phyloP scores from a whole-genome alignment of 1,139 yeast genomes.

The Magnusiomyces suaveolens region DNA sequence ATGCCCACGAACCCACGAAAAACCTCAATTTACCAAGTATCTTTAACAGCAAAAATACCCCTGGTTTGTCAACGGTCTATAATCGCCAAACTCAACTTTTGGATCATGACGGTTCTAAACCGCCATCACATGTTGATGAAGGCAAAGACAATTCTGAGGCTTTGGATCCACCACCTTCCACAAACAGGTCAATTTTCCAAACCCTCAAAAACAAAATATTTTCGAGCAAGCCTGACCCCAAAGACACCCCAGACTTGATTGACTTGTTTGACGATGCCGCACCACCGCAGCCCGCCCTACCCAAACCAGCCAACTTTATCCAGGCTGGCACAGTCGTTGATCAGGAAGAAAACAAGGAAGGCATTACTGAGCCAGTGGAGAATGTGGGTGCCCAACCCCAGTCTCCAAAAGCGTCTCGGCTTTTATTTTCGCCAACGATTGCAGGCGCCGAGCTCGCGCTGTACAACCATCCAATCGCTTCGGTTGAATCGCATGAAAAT shows the following conservation, averaged over 20 bases:
- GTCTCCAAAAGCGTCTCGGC: neutral
- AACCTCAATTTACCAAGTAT: neutral
- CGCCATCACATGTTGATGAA: too few species aligned
- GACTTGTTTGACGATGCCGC: neutral
- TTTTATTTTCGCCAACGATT: slow-evolving; percentile 11
- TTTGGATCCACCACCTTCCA: neutral
- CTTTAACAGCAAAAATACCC: neutral
- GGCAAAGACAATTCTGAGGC: too few species aligned
- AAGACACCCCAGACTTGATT: neutral
- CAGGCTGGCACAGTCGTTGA: neutral
- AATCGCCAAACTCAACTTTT: too few species aligned
- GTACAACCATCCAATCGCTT: neutral
- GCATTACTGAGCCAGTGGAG: too few species aligned
- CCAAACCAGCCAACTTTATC: neutral
- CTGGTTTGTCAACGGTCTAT: too few species aligned
- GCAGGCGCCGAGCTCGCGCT: slow-evolving; percentile 14
- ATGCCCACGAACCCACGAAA: too few species aligned
- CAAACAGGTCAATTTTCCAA: neutral
- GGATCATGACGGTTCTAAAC: too few species aligned
- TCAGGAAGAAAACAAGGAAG: neutral
- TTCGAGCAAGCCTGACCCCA: neutral
- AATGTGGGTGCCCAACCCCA: too few species aligned
- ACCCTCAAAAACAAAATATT: neutral
- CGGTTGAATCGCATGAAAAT: neutral
- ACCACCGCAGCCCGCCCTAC: too few species aligned